Percentiles rank a stretch among this genome's conserved stretches.
Evolutionary conservation across 75 land plant genomes (phyloP).

Genomic region (Pinus albicaulis): DNA sequence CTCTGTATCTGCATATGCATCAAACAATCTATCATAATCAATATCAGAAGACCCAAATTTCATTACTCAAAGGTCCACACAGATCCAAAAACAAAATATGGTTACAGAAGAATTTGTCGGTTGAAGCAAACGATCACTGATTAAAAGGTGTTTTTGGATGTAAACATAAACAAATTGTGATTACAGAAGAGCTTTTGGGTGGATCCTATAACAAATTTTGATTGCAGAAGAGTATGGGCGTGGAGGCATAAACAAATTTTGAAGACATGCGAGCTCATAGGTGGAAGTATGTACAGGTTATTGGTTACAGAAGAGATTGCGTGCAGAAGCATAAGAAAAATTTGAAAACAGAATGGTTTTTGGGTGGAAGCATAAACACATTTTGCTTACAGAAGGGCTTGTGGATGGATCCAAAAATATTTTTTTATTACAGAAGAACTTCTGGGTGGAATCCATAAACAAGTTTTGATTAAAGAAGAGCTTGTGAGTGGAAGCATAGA

Average conservation of each 20-base stretch:
- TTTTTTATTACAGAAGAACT: background rate
- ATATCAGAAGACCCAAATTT: background rate
- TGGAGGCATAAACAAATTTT: too few species aligned
- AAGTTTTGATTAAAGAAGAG: background rate
- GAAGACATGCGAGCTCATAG: too few species aligned
- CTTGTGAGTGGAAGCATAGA: background rate
- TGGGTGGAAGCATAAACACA: too few species aligned
- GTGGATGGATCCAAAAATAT: background rate
- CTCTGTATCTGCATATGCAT: constrained; percentile 54
- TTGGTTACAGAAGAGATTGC: too few species aligned
- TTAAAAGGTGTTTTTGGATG: too few species aligned
- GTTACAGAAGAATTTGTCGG: background rate
- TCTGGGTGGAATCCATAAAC: background rate
- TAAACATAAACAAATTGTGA: too few species aligned
- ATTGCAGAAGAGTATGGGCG: too few species aligned
- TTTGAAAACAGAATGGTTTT: too few species aligned
- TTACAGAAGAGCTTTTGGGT: too few species aligned
- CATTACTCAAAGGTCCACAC: background rate
- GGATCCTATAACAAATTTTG: too few species aligned
- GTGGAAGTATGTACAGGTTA: too few species aligned
- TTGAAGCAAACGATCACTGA: background rate
- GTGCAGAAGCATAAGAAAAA: too few species aligned
- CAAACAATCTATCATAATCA: background rate
- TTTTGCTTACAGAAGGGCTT: background rate
- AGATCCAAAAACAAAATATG: background rate